Conservation (phyloP, 2,329 filamentous ascomycete species). For the Sporothrix brasiliensis region DNA sequence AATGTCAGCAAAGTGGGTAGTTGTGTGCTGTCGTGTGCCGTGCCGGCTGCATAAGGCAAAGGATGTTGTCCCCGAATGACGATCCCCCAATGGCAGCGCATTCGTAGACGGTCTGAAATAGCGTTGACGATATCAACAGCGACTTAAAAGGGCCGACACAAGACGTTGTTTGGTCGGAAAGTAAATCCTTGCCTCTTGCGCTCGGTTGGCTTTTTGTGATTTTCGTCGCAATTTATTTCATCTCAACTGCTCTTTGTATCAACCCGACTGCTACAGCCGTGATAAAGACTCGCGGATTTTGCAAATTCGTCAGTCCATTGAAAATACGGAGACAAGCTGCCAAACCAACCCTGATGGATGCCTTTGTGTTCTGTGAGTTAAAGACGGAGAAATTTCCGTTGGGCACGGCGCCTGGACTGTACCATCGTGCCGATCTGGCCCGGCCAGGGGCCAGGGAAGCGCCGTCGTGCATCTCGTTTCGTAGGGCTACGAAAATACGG, state of each 20-base stretch:
- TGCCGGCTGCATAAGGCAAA: too few species aligned
- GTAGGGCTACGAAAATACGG: slow-evolving; percentile 19
- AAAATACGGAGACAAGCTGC: not conserved
- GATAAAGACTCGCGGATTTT: not conserved
- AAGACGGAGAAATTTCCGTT: not conserved
- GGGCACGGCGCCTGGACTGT: not conserved
- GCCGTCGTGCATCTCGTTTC: not conserved
- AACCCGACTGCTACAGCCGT: not conserved
- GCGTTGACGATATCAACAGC: not conserved
- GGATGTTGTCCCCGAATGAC: too few species aligned
- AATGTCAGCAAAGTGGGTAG: too few species aligned
- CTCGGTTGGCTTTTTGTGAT: not conserved
- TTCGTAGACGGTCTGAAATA: not conserved
- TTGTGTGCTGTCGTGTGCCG: too few species aligned
- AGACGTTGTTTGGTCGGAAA: not conserved
- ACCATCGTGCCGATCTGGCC: slow-evolving; percentile 2
- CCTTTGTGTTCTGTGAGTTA: too few species aligned
- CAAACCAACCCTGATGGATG: not conserved
- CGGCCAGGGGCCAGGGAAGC: not conserved
- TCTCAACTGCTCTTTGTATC: not conserved
- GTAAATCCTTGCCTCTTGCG: not conserved
- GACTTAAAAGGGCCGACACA: not conserved
- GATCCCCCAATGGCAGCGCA: not conserved
- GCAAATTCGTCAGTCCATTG: not conserved
- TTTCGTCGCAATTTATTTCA: not conserved